Conservation (phyloP, 1,284 basidiomycete species). For the Xerocomus alliaceus region DNA sequence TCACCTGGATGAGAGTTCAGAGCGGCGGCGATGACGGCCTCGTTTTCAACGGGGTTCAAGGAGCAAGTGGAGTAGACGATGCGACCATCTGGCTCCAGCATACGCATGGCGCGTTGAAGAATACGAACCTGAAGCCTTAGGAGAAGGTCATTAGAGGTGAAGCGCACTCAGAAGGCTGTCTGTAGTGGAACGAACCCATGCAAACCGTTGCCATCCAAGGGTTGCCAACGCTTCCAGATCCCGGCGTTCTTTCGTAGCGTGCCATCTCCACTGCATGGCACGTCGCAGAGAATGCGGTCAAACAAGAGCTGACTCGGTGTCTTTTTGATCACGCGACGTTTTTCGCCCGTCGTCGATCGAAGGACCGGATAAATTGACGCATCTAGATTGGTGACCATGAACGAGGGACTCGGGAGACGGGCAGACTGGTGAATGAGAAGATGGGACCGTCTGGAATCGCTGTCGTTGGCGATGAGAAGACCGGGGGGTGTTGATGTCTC, state of each 20-base stretch:
- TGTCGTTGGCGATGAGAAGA: slow-evolving; percentile 88
- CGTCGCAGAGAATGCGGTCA: slow-evolving; percentile 95
- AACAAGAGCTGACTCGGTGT: slow-evolving; percentile 68
- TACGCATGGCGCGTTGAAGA: slow-evolving; percentile 88
- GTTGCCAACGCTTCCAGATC: slow-evolving; percentile 95
- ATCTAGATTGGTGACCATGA: slow-evolving; percentile 97
- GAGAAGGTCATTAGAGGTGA: slow-evolving; percentile 3
- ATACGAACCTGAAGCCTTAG: slow-evolving; percentile 90
- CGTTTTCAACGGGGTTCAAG: slow-evolving; percentile 96
- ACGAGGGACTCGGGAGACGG: slow-evolving; percentile 88
- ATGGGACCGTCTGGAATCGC: slow-evolving; percentile 93
- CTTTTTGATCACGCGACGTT: slow-evolving; percentile 32
- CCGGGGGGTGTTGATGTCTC: slow-evolving; percentile 75
- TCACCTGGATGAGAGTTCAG: slow-evolving; percentile 73
- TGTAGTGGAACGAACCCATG: slow-evolving; percentile 67
- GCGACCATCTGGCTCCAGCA: slow-evolving; percentile 86
- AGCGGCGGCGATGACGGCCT: slow-evolving; percentile 92
- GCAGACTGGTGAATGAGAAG: slow-evolving; percentile 98
- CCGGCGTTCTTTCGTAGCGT: slow-evolving; percentile 94
- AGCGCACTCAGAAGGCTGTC: not conserved
- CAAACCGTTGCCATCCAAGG: slow-evolving; percentile 88
- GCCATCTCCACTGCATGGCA: slow-evolving; percentile 97
- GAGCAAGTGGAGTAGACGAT: slow-evolving; percentile 99
- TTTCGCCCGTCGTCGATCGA: slow-evolving; percentile 42
- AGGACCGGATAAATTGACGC: slow-evolving; percentile 88